Conservation (phyloP, 495 filamentous ascomycete genomes). For the Hapsidospora chrysogenum region DNA sequence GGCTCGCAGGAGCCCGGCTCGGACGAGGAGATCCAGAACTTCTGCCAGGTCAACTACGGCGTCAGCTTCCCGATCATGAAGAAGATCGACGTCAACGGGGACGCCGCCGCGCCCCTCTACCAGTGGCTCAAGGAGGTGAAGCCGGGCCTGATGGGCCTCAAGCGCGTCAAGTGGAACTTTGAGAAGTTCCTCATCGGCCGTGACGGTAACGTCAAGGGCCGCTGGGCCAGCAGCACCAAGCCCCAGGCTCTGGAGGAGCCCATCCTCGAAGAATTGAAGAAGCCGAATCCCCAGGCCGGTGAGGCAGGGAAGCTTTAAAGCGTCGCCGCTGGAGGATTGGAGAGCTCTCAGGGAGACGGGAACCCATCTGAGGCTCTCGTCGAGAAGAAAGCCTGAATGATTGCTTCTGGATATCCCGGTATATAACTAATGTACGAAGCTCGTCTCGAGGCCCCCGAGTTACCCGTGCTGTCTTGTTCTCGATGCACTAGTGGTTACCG, state of each 20-base stretch:
- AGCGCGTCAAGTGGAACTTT: conserved; percentile 92
- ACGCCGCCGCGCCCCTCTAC: conserved; percentile 61
- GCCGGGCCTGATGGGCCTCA: conserved; percentile 70
- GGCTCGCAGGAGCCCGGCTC: conserved; percentile 71
- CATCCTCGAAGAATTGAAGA: conserved; percentile 59
- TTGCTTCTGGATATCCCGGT: too few relatives aligned
- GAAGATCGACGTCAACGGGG: conserved; percentile 89
- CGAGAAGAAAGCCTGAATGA: too few relatives aligned
- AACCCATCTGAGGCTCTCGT: too few relatives aligned
- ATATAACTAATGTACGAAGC: too few relatives aligned
- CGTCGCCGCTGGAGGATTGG: too few relatives aligned
- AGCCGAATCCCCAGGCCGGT: not conserved
- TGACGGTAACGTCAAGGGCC: conserved; percentile 63
- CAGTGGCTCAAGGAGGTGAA: conserved; percentile 78
- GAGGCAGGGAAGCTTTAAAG: too few relatives aligned
- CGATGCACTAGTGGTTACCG: too few relatives aligned
- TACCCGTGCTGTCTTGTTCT: too few relatives aligned
- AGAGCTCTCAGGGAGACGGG: too few relatives aligned
- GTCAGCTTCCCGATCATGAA: conserved; percentile 82
- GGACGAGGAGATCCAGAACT: conserved; percentile 80
- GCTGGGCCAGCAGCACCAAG: conserved; percentile 78
- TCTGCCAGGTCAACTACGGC: conserved; percentile 92
- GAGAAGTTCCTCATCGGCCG: conserved; percentile 90
- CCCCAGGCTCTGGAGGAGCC: conserved; percentile 57
- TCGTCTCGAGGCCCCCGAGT: too few relatives aligned